phyloP scores from a whole-genome alignment of 345 rosid species.

The Eucalyptus rudis region DNA sequence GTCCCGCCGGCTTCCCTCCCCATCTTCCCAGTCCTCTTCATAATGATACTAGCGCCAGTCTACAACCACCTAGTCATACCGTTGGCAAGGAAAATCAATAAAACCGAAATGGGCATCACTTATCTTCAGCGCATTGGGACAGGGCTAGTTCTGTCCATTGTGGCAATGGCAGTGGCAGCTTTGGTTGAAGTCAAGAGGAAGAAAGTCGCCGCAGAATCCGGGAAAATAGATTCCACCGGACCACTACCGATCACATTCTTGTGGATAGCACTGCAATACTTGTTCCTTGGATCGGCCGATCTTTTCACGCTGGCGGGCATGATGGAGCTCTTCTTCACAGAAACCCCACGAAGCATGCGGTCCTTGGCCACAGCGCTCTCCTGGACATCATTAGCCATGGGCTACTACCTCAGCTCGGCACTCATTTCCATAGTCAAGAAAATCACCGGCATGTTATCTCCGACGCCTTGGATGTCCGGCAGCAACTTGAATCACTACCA shows the following conservation, averaged over 20 bases:
- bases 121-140: slow-evolving; percentile 75
- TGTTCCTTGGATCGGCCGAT: slow-evolving; percentile 97
- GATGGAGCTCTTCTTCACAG: slow-evolving; percentile 95
- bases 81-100: slow-evolving; percentile 41
- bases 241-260: slow-evolving; percentile 85
- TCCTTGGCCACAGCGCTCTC: slow-evolving; percentile 85
- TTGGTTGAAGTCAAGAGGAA: slow-evolving; percentile 60
- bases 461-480: slow-evolving; percentile 65
- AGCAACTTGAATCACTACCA: slow-evolving; percentile 64
- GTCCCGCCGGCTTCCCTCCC: slow-evolving; percentile 94
- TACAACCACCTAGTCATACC: slow-evolving; percentile 63
- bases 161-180: slow-evolving; percentile 84
- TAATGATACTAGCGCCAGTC: slow-evolving; percentile 62
- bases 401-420: slow-evolving; percentile 80
- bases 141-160: slow-evolving; percentile 56
- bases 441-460: slow-evolving; percentile 22
- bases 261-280: slow-evolving; percentile 76
- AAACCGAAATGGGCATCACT: slow-evolving; percentile 60
- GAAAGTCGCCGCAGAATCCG: slow-evolving; percentile 18
- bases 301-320: slow-evolving; percentile 80
- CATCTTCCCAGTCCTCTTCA: slow-evolving; percentile 70
- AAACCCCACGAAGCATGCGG: slow-evolving; percentile 73
- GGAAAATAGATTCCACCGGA: slow-evolving; percentile 14
- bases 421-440: slow-evolving; percentile 47
- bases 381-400: slow-evolving; percentile 94